These are phyloP conservation scores for Brassica hybrid DNA, from an alignment of 441 rosid genomes.

Conservation along the genomic window DNA sequence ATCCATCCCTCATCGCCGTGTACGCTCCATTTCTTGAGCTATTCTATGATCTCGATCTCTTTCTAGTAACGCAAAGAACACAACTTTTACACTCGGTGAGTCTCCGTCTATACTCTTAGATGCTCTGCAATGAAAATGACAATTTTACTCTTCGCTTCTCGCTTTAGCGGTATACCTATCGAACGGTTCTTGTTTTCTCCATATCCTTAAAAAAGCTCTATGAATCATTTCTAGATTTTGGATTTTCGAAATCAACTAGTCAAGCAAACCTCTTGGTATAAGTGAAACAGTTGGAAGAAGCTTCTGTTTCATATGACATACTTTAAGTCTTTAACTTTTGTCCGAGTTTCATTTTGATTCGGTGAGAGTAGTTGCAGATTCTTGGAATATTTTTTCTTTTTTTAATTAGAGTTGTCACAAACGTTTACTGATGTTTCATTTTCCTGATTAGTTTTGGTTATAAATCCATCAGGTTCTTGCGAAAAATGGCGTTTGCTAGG, in stretches of 20 bases:
- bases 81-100: slow-evolving; percentile 1
- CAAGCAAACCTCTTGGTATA: too few species aligned
- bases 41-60: neutral
- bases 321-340: too few species aligned
- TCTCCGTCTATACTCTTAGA: neutral
- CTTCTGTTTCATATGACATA: too few species aligned
- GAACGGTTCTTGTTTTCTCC: neutral
- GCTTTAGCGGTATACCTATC: neutral
- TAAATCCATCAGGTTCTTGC: too few species aligned
- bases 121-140: neutral
- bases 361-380: too few species aligned
- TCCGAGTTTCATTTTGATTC: too few species aligned
- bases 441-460: too few species aligned
- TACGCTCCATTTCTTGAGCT: neutral
- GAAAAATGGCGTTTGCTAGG: slow-evolving; percentile 57
- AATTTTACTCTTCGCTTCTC: neutral
- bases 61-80: neutral
- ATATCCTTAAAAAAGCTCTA: neutral
- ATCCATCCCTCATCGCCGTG: slow-evolving; percentile 5
- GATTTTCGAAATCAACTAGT: too few species aligned
- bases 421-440: too few species aligned
- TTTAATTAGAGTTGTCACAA: too few species aligned
- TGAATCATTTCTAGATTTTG: neutral
- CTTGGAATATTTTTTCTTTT: too few species aligned
- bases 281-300: too few species aligned